A percentile compares a stretch with the other conserved stretches of the same genome.
Conservation (phyloP, 306 rosid genomes). For the Quillaja saponaria region DNA sequence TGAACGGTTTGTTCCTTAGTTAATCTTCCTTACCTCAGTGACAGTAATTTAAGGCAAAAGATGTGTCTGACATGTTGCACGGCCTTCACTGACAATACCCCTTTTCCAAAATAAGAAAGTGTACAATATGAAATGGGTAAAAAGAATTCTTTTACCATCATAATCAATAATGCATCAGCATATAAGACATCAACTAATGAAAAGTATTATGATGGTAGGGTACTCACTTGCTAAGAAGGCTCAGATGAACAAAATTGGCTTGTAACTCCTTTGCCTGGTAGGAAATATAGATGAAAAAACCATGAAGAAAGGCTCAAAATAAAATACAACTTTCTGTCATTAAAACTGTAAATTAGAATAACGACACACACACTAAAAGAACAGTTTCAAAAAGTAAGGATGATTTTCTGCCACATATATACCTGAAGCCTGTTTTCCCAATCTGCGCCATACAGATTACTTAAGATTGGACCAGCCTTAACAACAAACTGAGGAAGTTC, state of each 20-base stretch:
- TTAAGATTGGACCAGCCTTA: constrained; percentile 77
- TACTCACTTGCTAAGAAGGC: constrained; percentile 84
- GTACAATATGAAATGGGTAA: too few species aligned
- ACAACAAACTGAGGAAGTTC: constrained; percentile 95
- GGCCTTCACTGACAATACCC: too few species aligned
- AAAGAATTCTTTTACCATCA: too few species aligned
- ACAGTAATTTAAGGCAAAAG: too few species aligned
- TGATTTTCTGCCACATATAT: constrained; percentile 22
- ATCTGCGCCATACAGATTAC: constrained; percentile 69
- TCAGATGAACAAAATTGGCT: constrained; percentile 71
- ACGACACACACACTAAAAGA: background rate
- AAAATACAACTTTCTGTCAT: background rate
- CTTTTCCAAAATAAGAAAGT: too few species aligned
- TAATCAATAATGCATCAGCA: background rate
- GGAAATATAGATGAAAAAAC: constrained; percentile 12
- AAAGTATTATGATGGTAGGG: constrained; percentile 1
- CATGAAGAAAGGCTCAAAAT: constrained; percentile 30
- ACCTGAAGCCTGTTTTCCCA: constrained; percentile 98
- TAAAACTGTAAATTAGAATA: constrained; percentile 8
- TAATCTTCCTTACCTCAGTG: too few species aligned
- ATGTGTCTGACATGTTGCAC: too few species aligned
- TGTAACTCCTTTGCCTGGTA: constrained; percentile 82
- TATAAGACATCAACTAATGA: background rate
- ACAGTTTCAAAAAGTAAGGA: constrained; percentile 18
- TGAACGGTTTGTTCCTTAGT: too few species aligned